Conservation (phyloP, 179 eudicot genomes). For the Silene noctiflora region DNA sequence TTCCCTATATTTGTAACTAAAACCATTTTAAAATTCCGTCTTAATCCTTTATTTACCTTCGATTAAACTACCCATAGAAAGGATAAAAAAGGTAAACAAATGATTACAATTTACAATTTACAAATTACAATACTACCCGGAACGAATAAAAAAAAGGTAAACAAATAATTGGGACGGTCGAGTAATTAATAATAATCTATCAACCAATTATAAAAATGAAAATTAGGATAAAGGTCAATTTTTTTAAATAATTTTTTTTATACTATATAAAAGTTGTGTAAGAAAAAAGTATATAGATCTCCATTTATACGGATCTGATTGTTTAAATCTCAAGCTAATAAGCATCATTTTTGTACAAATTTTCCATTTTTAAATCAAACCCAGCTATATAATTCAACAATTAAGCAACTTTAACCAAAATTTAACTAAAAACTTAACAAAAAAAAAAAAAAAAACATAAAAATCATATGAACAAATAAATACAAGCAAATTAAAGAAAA, state of each 20-base stretch:
- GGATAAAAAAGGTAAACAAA: too few relatives aligned
- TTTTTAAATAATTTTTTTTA: background rate
- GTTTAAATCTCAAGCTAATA: slow-evolving; percentile 13
- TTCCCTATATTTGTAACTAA: too few relatives aligned
- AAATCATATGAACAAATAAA: background rate
- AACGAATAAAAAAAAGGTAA: too few relatives aligned
- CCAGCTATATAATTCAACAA: slow-evolving; percentile 11
- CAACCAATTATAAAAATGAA: background rate
- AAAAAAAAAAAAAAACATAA: too few relatives aligned
- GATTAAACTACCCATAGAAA: too few relatives aligned
- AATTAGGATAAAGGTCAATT: background rate
- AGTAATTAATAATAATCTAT: too few relatives aligned
- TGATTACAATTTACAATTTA: too few relatives aligned
- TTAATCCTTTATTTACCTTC: too few relatives aligned
- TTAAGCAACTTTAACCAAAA: slow-evolving; percentile 19
- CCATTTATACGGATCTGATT: slow-evolving; percentile 16
- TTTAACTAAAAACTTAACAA: background rate
- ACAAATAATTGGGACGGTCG: too few relatives aligned
- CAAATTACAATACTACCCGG: too few relatives aligned
- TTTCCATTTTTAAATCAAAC: background rate
- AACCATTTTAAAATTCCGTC: too few relatives aligned
- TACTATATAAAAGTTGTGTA: background rate
- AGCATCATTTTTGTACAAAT: slow-evolving; percentile 12
- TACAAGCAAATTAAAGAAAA: background rate
- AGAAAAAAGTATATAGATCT: slow-evolving; percentile 19